A percentile compares a stretch with the other conserved stretches of the same genome.
phyloP scores from a whole-genome alignment of 345 rosid genomes.

The Erodium maritimum region DNA sequence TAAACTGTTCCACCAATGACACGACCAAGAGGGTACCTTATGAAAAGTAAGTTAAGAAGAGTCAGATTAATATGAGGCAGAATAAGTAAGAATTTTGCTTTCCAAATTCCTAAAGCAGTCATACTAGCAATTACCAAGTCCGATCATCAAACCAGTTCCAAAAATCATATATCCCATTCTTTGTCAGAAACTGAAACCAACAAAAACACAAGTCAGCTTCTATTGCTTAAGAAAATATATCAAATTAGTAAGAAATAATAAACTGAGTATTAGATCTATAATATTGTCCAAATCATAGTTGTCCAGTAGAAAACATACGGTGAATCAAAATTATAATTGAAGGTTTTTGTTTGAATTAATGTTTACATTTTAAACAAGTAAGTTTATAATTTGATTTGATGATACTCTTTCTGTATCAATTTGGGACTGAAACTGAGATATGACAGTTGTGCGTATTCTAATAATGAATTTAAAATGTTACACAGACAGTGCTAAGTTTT shows the following conservation, averaged over 20 bases:
- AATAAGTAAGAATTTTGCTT: neutral
- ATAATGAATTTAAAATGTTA: too few species aligned
- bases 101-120: constrained; percentile 4
- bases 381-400: too few species aligned
- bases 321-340: too few species aligned
- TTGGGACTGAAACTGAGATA: too few species aligned
- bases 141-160: constrained; percentile 87
- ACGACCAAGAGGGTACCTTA: constrained; percentile 87
- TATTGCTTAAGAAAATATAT: neutral
- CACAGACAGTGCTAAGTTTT: too few species aligned
- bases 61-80: neutral
- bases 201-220: constrained; percentile 6
- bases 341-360: too few species aligned
- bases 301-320: neutral
- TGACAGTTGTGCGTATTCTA: too few species aligned
- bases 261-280: neutral
- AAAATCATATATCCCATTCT: constrained; percentile 62
- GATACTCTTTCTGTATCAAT: neutral
- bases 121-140: constrained; percentile 56
- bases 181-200: constrained; percentile 71
- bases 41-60: constrained; percentile 1
- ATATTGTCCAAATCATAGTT: neutral
- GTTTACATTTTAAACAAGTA: neutral
- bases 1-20: constrained; percentile 99
- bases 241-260: neutral